phyloP scores from a whole-genome alignment of 129 eudicot species.

The Deinandra increscens region DNA sequence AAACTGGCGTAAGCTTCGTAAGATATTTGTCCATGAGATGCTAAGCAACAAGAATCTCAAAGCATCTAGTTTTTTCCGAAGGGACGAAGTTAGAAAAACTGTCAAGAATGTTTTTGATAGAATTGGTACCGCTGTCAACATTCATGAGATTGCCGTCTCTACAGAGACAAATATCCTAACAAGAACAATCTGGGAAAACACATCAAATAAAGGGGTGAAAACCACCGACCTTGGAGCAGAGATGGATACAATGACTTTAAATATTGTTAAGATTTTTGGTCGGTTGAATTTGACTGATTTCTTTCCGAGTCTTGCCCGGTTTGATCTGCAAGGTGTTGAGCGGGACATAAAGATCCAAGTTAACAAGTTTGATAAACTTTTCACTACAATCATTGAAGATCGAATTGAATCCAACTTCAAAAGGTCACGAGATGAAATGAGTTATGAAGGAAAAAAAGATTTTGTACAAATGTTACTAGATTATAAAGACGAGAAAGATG shows the following conservation, averaged over 20 bases:
- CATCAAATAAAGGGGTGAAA: not conserved
- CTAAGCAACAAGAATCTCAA: conserved; percentile 10
- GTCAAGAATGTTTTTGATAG: not conserved
- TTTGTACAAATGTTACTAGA: not conserved
- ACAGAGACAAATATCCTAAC: not conserved
- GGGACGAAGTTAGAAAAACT: conserved; percentile 14
- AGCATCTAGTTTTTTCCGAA: not conserved
- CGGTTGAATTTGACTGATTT: not conserved
- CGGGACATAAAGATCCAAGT: not conserved
- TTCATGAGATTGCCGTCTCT: conserved; percentile 8
- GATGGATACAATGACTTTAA: not conserved
- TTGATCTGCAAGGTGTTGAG: conserved; percentile 19
- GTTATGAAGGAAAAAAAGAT: not conserved
- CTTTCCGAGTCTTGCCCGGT: not conserved
- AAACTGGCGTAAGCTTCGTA: conserved; percentile 18
- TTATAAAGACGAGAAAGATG: not conserved
- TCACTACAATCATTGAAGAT: conserved; percentile 1
- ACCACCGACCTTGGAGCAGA: not conserved
- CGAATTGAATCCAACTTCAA: not conserved
- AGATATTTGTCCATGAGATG: conserved; percentile 21
- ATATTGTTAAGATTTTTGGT: not conserved
- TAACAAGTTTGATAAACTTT: not conserved
- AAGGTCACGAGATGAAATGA: not conserved
- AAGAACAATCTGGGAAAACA: conserved; percentile 8
- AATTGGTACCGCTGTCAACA: not conserved